Evolutionary conservation across 805 yeast species (phyloP), one percentile per base, ranked within the genome.

Genomic region (Wickerhamiella vanderwaltii): DNA sequence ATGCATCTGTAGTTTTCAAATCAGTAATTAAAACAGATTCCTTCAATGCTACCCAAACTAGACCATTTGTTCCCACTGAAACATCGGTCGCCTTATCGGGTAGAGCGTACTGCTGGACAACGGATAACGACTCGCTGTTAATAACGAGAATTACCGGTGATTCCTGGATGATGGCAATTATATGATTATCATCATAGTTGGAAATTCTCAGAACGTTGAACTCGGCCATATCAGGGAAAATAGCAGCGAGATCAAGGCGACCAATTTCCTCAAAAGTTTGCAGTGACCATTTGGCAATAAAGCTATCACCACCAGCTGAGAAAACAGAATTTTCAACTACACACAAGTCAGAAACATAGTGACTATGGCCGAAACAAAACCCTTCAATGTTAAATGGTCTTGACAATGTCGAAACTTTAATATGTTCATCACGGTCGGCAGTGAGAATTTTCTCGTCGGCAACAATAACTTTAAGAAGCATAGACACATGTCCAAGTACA

Each of bases 381-480:
- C 75, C 72, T 47, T 85, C 80, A 40, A 93, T 77, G 19, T 86
- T 73, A 51, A 67, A 84, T 3, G 87, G 66, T 48, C 77, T 70
- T 1, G 96, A 97, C 53, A 71, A 85, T 49, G 75, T 71, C 2
- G 95, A 73, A 13, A 91, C 68, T 57, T 93, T 72, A 48, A 91
- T 80, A 60, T 93, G 99, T 61, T 91, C 99, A 61, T 91, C 99
- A 61, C 98, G 72, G 63, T 91, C 99, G 29, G 87, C 76, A 1
- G 94, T 77, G 43, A 88, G 67, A 12, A 87, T 58, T 47, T 68
- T 66, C 45, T 71, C 70, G 6, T 67, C 71, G 33, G 61, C 57
- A 2, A 53, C 51, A 9, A 69, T 65, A 20, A 76, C 63, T 48
- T 77, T 85, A n/a, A 94, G 81, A 46, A 91, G 70, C 95, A 91